Evolutionary conservation across 345 rosid species (phyloP).

Genomic region (Aquilaria sinensis): DNA sequence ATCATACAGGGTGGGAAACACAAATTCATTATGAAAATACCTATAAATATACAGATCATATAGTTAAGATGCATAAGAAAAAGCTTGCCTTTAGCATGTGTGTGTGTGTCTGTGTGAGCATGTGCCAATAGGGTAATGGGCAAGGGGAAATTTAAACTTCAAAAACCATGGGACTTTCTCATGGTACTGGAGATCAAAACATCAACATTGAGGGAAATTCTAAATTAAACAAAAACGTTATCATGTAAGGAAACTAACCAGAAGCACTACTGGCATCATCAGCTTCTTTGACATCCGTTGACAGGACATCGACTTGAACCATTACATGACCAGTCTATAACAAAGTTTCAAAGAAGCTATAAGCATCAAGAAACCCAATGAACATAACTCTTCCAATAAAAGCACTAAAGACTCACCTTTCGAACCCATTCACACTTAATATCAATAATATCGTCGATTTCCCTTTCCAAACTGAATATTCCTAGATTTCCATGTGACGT

Average conservation of each 20-base stretch:
- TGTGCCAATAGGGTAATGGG: too few species aligned
- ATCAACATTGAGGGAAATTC: too few species aligned
- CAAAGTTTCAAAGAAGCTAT: conserved; percentile 10
- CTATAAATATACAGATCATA: too few species aligned
- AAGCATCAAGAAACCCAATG: conserved; percentile 5
- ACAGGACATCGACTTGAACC: conserved; percentile 44
- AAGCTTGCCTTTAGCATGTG: too few species aligned
- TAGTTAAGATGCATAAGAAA: too few species aligned
- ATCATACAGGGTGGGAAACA: too few species aligned
- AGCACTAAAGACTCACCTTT: conserved; percentile 45
- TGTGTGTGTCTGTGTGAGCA: too few species aligned
- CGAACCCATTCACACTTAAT: conserved; percentile 54
- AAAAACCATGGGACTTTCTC: too few species aligned
- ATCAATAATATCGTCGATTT: conserved; percentile 63
- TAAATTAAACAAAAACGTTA: too few species aligned
- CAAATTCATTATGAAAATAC: too few species aligned
- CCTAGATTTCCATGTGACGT: conserved; percentile 27
- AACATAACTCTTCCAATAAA: conserved; percentile 5
- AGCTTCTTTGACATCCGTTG: conserved; percentile 32
- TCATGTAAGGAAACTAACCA: conserved; percentile 29
- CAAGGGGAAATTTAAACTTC: too few species aligned
- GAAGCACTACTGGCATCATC: conserved; percentile 30
- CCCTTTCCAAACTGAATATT: conserved; percentile 38
- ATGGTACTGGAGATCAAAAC: too few species aligned
- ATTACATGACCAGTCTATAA: conserved; percentile 52